Evolutionary conservation across 2,329 filamentous ascomycete species (phyloP).

Genomic region (Zymoseptoria ardabiliae): DNA sequence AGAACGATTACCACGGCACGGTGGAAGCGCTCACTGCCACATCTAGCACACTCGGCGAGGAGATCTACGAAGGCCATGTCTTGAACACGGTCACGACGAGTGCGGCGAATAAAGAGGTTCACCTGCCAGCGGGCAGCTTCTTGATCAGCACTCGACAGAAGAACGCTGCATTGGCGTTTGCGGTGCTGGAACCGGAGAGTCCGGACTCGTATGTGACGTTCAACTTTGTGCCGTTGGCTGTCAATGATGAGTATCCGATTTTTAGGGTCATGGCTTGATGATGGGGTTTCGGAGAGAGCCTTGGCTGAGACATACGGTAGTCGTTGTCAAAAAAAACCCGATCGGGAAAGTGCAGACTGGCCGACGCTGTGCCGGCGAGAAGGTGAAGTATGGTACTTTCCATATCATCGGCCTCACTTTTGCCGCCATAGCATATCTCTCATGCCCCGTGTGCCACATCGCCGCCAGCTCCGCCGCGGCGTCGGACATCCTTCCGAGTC

Average conservation of each 20-base stretch:
- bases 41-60: slow-evolving; percentile 11
- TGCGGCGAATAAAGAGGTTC: slow-evolving; percentile 10
- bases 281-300: neutral
- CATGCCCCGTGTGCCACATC: too few species aligned
- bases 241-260: slow-evolving; percentile 19
- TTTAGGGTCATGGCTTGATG: slow-evolving; percentile 7
- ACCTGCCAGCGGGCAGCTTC: slow-evolving; percentile 19
- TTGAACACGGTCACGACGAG: slow-evolving; percentile 17
- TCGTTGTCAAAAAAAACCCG: too few species aligned
- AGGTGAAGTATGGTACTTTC: too few species aligned
- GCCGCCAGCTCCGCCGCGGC: too few species aligned
- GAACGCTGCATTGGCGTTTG: slow-evolving; percentile 23
- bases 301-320: too few species aligned
- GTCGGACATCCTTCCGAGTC: neutral
- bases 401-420: too few species aligned
- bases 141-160: slow-evolving; percentile 22
- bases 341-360: too few species aligned
- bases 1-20: slow-evolving; percentile 16
- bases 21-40: slow-evolving; percentile 21
- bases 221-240: slow-evolving; percentile 15
- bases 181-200: slow-evolving; percentile 23
- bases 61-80: slow-evolving; percentile 21
- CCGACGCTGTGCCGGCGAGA: too few species aligned
- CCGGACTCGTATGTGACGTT: slow-evolving; percentile 21
- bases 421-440: too few species aligned